Percentiles rank a stretch among this genome's conserved stretches.
phyloP scores from a whole-genome alignment of 2,329 filamentous ascomycete species.

The Leptographium lundbergii region DNA sequence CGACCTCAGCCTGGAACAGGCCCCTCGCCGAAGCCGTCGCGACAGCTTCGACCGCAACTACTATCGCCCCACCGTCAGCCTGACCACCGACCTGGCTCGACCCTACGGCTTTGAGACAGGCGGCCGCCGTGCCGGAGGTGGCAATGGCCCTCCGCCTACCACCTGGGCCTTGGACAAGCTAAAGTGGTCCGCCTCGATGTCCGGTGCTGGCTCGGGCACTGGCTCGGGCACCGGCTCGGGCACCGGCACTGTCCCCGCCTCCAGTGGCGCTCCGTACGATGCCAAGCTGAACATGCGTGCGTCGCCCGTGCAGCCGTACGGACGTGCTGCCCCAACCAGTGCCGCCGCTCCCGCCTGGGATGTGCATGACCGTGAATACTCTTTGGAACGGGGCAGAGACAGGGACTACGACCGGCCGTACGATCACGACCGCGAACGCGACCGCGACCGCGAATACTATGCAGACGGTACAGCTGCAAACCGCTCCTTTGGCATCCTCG shows the following conservation, averaged over 20 bases:
- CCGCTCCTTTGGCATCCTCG: constrained; percentile 8
- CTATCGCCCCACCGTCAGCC: constrained; percentile 40
- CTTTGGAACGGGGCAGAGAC: constrained; percentile 17
- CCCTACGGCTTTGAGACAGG: constrained; percentile 27
- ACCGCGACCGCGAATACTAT: constrained; percentile 14
- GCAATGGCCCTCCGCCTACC: constrained; percentile 49
- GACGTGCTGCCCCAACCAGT: background rate
- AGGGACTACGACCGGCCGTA: background rate
- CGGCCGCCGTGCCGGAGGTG: constrained; percentile 10
- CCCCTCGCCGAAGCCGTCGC: constrained; percentile 28
- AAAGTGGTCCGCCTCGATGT: constrained; percentile 25
- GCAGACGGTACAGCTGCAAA: constrained; percentile 10
- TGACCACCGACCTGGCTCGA: constrained; percentile 33
- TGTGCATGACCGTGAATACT: constrained; percentile 30
- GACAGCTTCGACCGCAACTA: constrained; percentile 45
- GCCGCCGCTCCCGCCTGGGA: constrained; percentile 11
- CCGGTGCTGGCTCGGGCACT: constrained; percentile 7
- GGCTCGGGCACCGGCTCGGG: constrained; percentile 10
- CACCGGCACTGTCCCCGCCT: background rate
- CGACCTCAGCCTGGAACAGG: constrained; percentile 39
- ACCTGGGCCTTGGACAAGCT: constrained; percentile 62
- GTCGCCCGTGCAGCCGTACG: background rate
- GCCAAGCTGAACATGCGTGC: constrained; percentile 15
- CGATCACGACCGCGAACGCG: constrained; percentile 11
- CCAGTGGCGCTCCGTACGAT: constrained; percentile 25